A percentile compares a stretch with the other conserved stretches of the same genome.
phyloP scores from a whole-genome alignment of 2,329 filamentous ascomycete species.

The Paecilomyces sp. region DNA sequence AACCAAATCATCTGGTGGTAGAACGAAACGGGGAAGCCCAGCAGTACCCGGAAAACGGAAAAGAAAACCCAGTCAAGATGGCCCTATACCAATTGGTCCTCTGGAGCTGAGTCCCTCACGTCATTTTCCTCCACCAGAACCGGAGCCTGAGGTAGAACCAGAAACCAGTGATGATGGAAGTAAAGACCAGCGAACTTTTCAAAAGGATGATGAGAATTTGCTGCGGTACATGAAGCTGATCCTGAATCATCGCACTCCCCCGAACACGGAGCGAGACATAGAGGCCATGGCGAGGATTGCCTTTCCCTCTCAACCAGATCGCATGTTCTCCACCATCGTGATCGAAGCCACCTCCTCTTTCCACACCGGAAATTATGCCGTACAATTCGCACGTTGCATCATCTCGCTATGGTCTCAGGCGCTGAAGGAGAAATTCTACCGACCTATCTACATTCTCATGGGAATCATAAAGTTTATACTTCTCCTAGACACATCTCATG shows the following conservation, averaged over 20 bases:
- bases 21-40: constrained; percentile 47
- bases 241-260: constrained; percentile 47
- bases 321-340: constrained; percentile 47
- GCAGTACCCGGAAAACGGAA: constrained; percentile 54
- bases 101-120: constrained; percentile 31
- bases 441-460: constrained; percentile 36
- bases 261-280: constrained; percentile 43
- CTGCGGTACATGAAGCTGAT: constrained; percentile 46
- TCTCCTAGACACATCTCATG: constrained; percentile 26
- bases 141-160: neutral
- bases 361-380: constrained; percentile 38
- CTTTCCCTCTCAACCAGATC: constrained; percentile 46
- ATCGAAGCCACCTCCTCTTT: constrained; percentile 43
- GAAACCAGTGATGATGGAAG: constrained; percentile 15
- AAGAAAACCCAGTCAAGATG: constrained; percentile 44
- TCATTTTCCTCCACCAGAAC: neutral
- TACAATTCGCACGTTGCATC: constrained; percentile 44
- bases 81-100: constrained; percentile 39
- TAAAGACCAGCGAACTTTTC: constrained; percentile 18
- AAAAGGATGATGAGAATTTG: constrained; percentile 18
- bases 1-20: constrained; percentile 39
- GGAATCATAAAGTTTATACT: constrained; percentile 34
- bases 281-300: constrained; percentile 46
- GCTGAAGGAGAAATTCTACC: constrained; percentile 46
- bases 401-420: constrained; percentile 50